phyloP scores from a whole-genome alignment of 129 eudicot species.

The Tagetes erecta region DNA sequence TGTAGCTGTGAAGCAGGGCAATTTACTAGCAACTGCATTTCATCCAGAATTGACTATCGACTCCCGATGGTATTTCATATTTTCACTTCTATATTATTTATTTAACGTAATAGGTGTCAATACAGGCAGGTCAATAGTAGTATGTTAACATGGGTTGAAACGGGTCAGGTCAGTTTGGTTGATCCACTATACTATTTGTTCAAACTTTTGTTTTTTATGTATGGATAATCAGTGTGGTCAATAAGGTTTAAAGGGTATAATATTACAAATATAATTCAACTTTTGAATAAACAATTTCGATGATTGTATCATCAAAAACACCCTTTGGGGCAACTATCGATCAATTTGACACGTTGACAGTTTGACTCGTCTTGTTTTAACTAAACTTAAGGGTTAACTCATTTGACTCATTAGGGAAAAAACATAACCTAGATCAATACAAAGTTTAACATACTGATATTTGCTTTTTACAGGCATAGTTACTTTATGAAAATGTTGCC shows the following conservation, averaged over 20 bases:
- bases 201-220: neutral
- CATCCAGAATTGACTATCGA: conserved; percentile 96
- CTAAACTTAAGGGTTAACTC: neutral
- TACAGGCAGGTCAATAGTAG: neutral
- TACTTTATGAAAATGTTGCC: conserved; percentile 81
- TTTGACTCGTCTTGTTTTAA: neutral
- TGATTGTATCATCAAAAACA: neutral
- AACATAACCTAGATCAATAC: neutral
- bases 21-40: conserved; percentile 91
- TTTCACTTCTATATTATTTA: neutral
- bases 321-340: no score
- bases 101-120: neutral
- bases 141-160: neutral
- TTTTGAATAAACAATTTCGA: neutral
- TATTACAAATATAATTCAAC: neutral
- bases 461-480: conserved; percentile 65
- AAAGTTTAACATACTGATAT: neutral
- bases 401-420: neutral
- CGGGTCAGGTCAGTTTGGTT: neutral
- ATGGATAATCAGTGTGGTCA: neutral
- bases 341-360: neutral
- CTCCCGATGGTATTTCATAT: conserved; percentile 66
- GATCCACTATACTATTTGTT: neutral
- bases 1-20: conserved; percentile 92
- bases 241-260: neutral